Conservation (phyloP, 305 asterid species). For the Fraxinus angustifolia region DNA sequence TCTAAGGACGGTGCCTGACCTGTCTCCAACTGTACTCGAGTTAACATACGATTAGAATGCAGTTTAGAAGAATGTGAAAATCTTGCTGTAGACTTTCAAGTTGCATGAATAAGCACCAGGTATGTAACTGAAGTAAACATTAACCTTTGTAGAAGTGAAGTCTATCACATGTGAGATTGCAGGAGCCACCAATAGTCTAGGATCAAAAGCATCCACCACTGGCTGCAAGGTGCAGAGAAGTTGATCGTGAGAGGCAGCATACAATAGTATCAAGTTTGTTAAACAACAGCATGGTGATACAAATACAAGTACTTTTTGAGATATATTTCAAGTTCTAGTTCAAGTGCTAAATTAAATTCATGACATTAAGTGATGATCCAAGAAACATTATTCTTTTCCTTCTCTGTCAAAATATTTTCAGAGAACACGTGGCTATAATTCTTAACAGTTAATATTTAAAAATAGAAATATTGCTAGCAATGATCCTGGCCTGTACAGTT, state of each 20-base stretch:
- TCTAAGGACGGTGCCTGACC: neutral
- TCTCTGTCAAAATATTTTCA: neutral
- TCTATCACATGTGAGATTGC: constrained; percentile 78
- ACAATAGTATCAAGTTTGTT: neutral
- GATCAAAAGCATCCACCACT: constrained; percentile 98
- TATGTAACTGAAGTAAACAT: neutral
- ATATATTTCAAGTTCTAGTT: neutral
- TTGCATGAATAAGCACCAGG: neutral
- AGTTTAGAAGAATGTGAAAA: neutral
- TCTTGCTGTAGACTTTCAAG: neutral
- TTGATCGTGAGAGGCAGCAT: neutral
- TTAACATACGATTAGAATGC: neutral
- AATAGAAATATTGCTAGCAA: neutral
- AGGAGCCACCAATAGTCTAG: constrained; percentile 91
- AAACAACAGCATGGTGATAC: neutral
- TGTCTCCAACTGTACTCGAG: neutral
- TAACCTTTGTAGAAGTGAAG: constrained; percentile 82
- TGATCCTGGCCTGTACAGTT: neutral
- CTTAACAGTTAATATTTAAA: neutral
- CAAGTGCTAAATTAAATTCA: neutral
- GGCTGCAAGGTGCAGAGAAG: constrained; percentile 59
- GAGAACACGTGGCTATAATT: neutral
- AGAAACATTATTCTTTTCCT: neutral
- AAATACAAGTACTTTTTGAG: neutral
- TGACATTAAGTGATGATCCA: neutral